Evolutionary conservation across 768 basidiomycete genomes (phyloP).

Genomic region (Boletus pseudo-olivaceus): DNA sequence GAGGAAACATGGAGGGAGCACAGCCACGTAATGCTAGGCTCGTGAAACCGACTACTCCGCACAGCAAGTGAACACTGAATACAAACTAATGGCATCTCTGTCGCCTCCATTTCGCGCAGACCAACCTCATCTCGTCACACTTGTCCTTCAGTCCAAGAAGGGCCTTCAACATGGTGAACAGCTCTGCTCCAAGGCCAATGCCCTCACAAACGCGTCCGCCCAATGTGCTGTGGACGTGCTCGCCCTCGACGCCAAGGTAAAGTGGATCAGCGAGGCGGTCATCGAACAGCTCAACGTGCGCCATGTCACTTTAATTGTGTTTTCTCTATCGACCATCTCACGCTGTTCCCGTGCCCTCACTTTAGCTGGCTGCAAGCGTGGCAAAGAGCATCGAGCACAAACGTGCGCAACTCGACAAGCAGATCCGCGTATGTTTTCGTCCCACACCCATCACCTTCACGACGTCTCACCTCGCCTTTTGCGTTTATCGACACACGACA

Average conservation of each 20-base stretch:
- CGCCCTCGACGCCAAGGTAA: slow-evolving; percentile 74
- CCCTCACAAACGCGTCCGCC: slow-evolving; percentile 61
- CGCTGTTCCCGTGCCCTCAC: background rate
- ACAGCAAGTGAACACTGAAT: background rate
- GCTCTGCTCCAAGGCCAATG: slow-evolving; percentile 66
- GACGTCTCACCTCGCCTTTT: background rate
- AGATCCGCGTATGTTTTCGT: slow-evolving; percentile 51
- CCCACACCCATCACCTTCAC: background rate
- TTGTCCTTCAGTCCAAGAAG: slow-evolving; percentile 79
- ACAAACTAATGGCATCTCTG: slow-evolving; percentile 18
- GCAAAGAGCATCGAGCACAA: slow-evolving; percentile 75
- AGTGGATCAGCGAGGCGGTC: slow-evolving; percentile 73
- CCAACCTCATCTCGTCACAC: slow-evolving; percentile 65
- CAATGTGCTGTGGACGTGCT: slow-evolving; percentile 67
- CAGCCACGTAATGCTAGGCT: slow-evolving; percentile 1
- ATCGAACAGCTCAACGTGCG: slow-evolving; percentile 72
- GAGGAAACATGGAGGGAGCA: too few species aligned
- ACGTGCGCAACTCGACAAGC: slow-evolving; percentile 53
- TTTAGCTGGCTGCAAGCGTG: slow-evolving; percentile 65
- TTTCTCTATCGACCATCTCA: background rate
- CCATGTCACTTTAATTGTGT: background rate
- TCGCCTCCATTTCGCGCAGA: slow-evolving; percentile 25
- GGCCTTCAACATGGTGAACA: slow-evolving; percentile 76
- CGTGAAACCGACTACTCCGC: background rate
- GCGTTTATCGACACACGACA: slow-evolving; percentile 24